phyloP scores from a whole-genome alignment of 805 yeast species.

The Allodekkera sacchari region DNA sequence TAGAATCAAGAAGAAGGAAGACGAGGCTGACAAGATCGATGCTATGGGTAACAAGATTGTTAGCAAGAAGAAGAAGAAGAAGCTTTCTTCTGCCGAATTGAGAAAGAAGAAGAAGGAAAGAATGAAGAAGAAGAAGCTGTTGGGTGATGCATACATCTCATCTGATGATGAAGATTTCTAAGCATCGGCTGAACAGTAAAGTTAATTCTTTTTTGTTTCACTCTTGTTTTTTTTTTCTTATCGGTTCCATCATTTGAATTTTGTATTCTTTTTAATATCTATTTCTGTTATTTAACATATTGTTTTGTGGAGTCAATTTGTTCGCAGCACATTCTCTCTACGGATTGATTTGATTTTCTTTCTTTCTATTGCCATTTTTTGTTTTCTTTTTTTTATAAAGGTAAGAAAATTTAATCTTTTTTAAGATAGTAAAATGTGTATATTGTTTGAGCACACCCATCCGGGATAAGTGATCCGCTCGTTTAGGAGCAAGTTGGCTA shows the following conservation, averaged over 20 bases:
- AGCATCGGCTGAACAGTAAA: constrained; percentile 18
- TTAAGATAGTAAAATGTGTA: too few species aligned
- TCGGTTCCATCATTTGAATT: constrained; percentile 1
- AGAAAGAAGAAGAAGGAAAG: constrained; percentile 99
- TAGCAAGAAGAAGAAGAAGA: constrained; percentile 90
- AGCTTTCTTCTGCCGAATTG: constrained; percentile 97
- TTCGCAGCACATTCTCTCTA: too few species aligned
- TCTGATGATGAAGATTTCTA: constrained; percentile 55
- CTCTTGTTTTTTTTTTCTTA: constrained; percentile 1
- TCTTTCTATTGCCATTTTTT: too few species aligned
- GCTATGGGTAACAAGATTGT: constrained; percentile 99
- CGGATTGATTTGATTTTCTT: too few species aligned
- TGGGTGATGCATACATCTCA: constrained; percentile 98
- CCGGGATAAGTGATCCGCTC: too few species aligned
- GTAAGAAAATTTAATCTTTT: too few species aligned
- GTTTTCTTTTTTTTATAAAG: too few species aligned
- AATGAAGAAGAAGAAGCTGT: constrained; percentile 99
- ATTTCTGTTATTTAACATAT: constrained; percentile 2
- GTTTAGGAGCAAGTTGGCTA: too few species aligned
- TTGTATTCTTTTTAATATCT: constrained; percentile 1
- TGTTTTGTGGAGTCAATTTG: constrained; percentile 1
- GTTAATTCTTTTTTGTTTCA: constrained; percentile 4
- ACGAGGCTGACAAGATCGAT: constrained; percentile 96
- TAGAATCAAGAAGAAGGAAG: constrained; percentile 93
- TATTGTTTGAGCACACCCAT: too few species aligned